Percentiles rank a stretch among this genome's conserved stretches.
phyloP scores from a whole-genome alignment of 2,329 filamentous ascomycete genomes.

The Colletotrichum cereale region DNA sequence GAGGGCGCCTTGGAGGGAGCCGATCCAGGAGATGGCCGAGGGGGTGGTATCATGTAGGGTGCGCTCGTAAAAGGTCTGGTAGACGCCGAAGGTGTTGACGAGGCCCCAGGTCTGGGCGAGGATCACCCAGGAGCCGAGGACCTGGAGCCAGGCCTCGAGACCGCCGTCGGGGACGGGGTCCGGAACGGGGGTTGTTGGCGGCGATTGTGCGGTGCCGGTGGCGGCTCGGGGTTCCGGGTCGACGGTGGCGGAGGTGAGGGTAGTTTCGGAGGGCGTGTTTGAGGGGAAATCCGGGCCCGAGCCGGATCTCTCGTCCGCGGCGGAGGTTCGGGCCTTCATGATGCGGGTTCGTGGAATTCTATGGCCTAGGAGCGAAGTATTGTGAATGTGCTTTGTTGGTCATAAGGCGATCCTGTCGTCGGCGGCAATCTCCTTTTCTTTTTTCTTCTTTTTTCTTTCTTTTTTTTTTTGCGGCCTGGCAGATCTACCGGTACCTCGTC shows the following conservation, averaged over 20 bases:
- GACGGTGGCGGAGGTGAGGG: conserved; percentile 7
- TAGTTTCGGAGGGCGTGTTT: conserved; percentile 22
- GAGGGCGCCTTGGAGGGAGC: conserved; percentile 56
- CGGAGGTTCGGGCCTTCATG: conserved; percentile 18
- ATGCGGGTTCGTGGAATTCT: not conserved
- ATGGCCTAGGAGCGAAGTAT: not conserved
- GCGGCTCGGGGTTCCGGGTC: conserved; percentile 19
- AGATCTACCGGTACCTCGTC: conserved; percentile 10
- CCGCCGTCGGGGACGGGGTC: conserved; percentile 43
- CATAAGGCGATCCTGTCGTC: not conserved
- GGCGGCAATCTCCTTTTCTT: not conserved
- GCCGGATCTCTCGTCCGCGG: conserved; percentile 12
- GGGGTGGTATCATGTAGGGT: conserved; percentile 50
- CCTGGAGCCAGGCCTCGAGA: conserved; percentile 46
- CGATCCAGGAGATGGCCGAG: conserved; percentile 60
- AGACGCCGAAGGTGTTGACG: conserved; percentile 60
- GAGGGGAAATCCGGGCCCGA: conserved; percentile 11
- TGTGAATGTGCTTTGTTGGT: not conserved
- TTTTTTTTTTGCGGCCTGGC: conserved; percentile 12
- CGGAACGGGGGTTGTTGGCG: conserved; percentile 20
- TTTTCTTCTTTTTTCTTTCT: not conserved
- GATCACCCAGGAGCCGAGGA: conserved; percentile 43
- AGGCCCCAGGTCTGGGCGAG: conserved; percentile 47
- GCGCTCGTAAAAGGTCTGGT: conserved; percentile 59
- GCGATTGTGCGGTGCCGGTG: not conserved